Evolutionary conservation across 2,329 filamentous ascomycete species (phyloP).

Genomic region (Verticillium albo-atrum): DNA sequence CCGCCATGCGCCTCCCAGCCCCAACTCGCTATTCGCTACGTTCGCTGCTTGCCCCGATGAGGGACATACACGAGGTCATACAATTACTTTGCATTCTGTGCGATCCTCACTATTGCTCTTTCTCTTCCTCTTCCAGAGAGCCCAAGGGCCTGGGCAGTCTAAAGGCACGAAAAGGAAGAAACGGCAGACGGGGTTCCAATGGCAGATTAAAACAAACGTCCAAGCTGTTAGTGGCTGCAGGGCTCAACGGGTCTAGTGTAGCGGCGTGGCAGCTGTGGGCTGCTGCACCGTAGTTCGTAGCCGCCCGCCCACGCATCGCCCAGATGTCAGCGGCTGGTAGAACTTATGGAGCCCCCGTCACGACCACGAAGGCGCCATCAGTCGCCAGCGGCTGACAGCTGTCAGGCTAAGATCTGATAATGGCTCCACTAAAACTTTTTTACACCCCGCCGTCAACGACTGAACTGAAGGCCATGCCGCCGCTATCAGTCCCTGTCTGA

Average conservation of each 20-base stretch:
- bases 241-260: not conserved
- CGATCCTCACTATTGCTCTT: not conserved
- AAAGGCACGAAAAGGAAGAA: not conserved
- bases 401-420: not conserved
- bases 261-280: not conserved
- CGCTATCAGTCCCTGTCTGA: not conserved
- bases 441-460: not conserved
- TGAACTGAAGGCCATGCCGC: not conserved
- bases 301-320: not conserved
- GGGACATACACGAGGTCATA: not conserved
- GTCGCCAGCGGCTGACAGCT: not conserved
- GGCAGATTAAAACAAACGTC: not conserved
- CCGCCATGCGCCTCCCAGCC: not conserved
- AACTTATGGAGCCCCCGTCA: too few species aligned
- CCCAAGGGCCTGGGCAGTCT: not conserved
- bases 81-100: not conserved
- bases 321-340: not conserved
- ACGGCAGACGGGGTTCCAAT: not conserved
- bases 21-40: not conserved
- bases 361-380: not conserved
- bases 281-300: not conserved
- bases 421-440: conserved; percentile 1
- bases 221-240: not conserved
- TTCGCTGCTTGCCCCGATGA: not conserved
- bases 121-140: not conserved